Conservation (phyloP, 1,284 basidiomycete genomes). For the Cutaneotrichosporon daszewskae region DNA sequence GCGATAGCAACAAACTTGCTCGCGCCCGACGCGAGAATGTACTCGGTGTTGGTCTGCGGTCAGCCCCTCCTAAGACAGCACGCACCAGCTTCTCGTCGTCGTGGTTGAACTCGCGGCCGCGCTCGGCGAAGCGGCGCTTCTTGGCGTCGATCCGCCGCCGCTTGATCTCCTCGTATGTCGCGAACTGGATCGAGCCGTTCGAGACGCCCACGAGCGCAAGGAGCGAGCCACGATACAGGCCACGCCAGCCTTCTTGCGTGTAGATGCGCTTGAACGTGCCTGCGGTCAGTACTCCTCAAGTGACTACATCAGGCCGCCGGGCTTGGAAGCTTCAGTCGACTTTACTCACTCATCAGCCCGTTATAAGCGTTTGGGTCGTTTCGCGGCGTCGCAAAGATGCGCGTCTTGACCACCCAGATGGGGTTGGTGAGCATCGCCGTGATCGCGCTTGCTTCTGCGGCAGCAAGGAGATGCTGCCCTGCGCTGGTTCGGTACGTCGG, state of each 20-base stretch:
- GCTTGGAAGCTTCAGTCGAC: too few species aligned
- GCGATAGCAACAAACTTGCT: conserved; percentile 83
- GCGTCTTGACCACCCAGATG: conserved; percentile 96
- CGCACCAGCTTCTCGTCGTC: conserved; percentile 78
- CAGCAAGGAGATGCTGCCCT: conserved; percentile 77
- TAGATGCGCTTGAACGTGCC: conserved; percentile 51
- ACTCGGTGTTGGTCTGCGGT: conserved; percentile 76
- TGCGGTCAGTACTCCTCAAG: not conserved
- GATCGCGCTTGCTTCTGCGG: conserved; percentile 88
- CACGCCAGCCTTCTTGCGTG: conserved; percentile 66
- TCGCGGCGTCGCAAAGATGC: conserved; percentile 82
- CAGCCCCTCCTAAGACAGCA: conserved; percentile 13
- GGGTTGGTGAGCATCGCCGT: conserved; percentile 96
- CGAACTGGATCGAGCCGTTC: conserved; percentile 94
- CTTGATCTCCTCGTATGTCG: conserved; percentile 95
- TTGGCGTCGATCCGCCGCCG: conserved; percentile 76
- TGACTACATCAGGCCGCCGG: too few species aligned
- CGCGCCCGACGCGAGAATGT: conserved; percentile 84
- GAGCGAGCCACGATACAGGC: conserved; percentile 80
- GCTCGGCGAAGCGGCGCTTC: conserved; percentile 55
- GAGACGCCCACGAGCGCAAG: conserved; percentile 89
- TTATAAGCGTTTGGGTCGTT: conserved; percentile 65
- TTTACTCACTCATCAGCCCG: conserved; percentile 65
- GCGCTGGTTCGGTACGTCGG: conserved; percentile 57
- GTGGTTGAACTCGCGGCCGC: conserved; percentile 61